Conservation (phyloP, 768 basidiomycete genomes). For the Xerocomellus amylosporus region DNA sequence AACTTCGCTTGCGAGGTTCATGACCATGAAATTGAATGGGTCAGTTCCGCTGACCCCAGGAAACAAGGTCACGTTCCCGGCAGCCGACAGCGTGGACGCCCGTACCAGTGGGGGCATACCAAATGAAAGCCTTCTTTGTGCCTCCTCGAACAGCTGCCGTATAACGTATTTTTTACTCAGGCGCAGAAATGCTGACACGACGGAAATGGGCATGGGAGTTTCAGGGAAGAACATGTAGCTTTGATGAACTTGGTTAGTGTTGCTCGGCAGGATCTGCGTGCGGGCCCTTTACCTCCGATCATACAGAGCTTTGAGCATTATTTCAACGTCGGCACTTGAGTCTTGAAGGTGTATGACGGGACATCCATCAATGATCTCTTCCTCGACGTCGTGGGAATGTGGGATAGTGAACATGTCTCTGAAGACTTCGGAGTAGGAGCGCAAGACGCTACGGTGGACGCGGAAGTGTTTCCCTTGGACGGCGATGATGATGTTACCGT, state of each 20-base stretch:
- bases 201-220: constrained; percentile 9
- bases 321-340: constrained; percentile 9
- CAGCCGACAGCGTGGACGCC: neutral
- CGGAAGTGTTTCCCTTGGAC: constrained; percentile 28
- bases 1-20: constrained; percentile 14
- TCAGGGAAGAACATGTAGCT: constrained; percentile 9
- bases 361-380: constrained; percentile 18
- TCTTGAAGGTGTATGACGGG: constrained; percentile 21
- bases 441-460: constrained; percentile 31
- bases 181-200: constrained; percentile 10
- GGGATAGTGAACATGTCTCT: constrained; percentile 26
- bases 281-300: constrained; percentile 10
- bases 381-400: neutral
- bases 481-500: constrained; percentile 32
- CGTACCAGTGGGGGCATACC: neutral
- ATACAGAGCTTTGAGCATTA: constrained; percentile 19
- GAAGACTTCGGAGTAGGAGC: constrained; percentile 31
- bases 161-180: constrained; percentile 17
- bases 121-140: constrained; percentile 1
- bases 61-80: neutral
- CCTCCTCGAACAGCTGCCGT: constrained; percentile 11
- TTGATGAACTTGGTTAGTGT: neutral
- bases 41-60: constrained; percentile 7
- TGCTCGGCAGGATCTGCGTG: neutral
- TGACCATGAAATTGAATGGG: constrained; percentile 12